A percentile compares a stretch with the other conserved stretches of the same genome.
Evolutionary conservation across 805 yeast species (phyloP).

Genomic region (Phaffomyces antillensis): DNA sequence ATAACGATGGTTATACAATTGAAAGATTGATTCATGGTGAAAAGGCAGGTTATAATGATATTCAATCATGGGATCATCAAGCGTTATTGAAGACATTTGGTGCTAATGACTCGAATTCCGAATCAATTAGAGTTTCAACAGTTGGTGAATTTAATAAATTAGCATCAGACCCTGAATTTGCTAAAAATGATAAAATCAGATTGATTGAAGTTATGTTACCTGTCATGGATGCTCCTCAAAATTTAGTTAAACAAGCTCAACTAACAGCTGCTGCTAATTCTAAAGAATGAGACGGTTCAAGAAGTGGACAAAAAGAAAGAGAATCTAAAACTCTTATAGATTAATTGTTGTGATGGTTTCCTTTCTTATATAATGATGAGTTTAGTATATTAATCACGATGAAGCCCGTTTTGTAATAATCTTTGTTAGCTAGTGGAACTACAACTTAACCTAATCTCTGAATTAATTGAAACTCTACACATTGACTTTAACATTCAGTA

Average conservation of each 20-base stretch:
- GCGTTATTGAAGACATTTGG: constrained; percentile 44
- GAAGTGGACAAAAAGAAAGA: no score
- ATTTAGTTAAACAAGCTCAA: constrained; percentile 62
- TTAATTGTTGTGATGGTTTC: no score
- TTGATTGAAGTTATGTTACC: constrained; percentile 62
- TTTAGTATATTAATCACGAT: no score
- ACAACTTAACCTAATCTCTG: no score
- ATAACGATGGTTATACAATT: constrained; percentile 70
- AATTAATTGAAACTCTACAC: no score
- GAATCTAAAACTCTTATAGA: no score
- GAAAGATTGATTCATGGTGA: constrained; percentile 70
- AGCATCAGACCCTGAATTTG: constrained; percentile 40
- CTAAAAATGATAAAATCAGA: constrained; percentile 52
- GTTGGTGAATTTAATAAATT: constrained; percentile 52
- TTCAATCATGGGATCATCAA: constrained; percentile 64
- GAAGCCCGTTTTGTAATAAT: no score
- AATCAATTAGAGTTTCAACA: constrained; percentile 45
- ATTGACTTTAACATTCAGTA: no score
- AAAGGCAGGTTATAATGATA: constrained; percentile 55
- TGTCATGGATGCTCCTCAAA: constrained; percentile 62
- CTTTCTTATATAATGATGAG: no score
- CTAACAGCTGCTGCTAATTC: constrained; percentile 45
- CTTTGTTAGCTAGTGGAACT: no score
- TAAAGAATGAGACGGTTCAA: background rate
- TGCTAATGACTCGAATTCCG: constrained; percentile 37